phyloP scores from a whole-genome alignment of 106 monocot species.

The Xerophyta viscosa region DNA sequence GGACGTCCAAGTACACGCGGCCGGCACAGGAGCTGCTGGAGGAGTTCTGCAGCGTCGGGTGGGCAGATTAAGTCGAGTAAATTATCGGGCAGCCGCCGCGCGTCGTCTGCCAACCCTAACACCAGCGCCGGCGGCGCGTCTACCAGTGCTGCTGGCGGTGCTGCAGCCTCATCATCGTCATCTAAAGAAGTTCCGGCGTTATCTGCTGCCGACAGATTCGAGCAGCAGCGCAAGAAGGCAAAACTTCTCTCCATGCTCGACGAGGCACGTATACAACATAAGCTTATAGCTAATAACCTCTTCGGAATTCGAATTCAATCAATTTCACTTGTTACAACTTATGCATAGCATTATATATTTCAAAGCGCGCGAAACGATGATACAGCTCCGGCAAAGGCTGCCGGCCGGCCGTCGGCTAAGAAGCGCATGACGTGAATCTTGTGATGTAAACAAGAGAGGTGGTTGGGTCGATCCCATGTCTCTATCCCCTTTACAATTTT shows the following conservation, averaged over 20 bases:
- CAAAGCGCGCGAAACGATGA: too few species aligned
- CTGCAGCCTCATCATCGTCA: constrained; percentile 30
- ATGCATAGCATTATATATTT: neutral
- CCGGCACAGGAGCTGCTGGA: constrained; percentile 86
- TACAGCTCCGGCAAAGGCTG: too few species aligned
- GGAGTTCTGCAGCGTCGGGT: constrained; percentile 90
- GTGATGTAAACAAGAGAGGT: too few species aligned
- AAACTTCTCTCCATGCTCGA: constrained; percentile 97
- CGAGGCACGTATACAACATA: constrained; percentile 47
- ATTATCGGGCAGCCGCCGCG: constrained; percentile 1
- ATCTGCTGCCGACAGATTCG: constrained; percentile 81
- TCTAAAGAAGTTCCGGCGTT: constrained; percentile 39
- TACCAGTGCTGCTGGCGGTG: too few species aligned
- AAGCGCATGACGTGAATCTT: too few species aligned
- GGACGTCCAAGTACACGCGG: constrained; percentile 74
- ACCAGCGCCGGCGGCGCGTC: constrained; percentile 29
- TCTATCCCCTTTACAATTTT: too few species aligned
- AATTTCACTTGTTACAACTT: constrained; percentile 3
- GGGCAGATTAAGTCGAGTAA: constrained; percentile 36
- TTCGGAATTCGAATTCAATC: neutral
- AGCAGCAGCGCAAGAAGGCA: constrained; percentile 91
- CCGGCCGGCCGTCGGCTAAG: too few species aligned
- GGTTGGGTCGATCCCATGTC: too few species aligned
- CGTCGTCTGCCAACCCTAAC: constrained; percentile 8
- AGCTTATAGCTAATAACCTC: neutral